A percentile compares a stretch with the other conserved stretches of the same genome.
Evolutionary conservation across 83 land plant genomes (phyloP).

Genomic region (Picea mariana): DNA sequence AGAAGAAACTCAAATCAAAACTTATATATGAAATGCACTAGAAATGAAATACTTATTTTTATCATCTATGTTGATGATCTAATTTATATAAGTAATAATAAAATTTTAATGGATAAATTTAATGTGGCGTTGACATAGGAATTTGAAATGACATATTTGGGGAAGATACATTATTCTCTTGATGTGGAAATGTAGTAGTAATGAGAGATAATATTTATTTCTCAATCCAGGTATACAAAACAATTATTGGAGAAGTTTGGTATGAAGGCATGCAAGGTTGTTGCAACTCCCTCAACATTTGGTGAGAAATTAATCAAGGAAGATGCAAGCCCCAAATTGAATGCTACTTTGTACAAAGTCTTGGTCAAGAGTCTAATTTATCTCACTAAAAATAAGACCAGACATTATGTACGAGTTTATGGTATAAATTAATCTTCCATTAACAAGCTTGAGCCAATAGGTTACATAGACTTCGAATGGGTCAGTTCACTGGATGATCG

Average conservation of each 20-base stretch:
- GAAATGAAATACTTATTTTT: background rate
- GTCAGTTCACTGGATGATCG: too few relatives aligned
- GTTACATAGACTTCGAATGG: too few relatives aligned
- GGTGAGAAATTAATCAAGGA: background rate
- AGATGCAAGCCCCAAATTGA: background rate
- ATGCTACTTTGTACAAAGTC: too few relatives aligned
- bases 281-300: background rate
- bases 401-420: background rate
- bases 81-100: background rate
- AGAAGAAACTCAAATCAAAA: too few relatives aligned
- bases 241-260: too few relatives aligned
- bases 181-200: too few relatives aligned
- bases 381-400: background rate
- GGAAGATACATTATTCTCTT: background rate
- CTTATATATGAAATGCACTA: too few relatives aligned
- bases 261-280: background rate
- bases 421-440: too few relatives aligned
- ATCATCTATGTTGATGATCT: background rate
- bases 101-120: background rate
- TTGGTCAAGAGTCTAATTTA: background rate
- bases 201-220: too few relatives aligned
- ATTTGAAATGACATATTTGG: background rate
- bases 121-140: background rate
- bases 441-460: too few relatives aligned
- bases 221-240: background rate